These are phyloP conservation scores for Papiliotrema laurentii DNA, from an alignment of 1,284 basidiomycete species.

Conservation along the genomic window DNA sequence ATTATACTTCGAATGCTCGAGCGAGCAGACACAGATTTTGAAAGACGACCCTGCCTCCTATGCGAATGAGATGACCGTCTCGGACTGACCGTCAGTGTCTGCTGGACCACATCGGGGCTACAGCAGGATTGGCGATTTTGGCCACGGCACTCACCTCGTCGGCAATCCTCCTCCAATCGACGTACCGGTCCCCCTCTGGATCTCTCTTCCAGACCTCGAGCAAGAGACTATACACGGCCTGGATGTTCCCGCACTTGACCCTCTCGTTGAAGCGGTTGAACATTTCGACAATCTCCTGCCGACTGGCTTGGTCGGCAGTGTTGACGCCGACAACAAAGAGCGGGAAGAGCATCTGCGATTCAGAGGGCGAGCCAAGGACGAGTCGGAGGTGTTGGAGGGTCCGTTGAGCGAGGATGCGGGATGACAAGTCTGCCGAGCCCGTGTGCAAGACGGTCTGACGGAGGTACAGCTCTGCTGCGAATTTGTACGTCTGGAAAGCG, in stretches of 20 bases:
- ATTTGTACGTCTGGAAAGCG: constrained; percentile 31
- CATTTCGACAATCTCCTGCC: constrained; percentile 18
- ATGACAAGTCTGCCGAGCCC: constrained; percentile 20
- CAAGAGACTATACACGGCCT: constrained; percentile 21
- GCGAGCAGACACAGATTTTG: no score
- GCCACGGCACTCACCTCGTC: constrained; percentile 13
- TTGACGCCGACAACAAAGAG: constrained; percentile 34
- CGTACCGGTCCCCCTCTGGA: constrained; percentile 20
- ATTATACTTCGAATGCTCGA: no score
- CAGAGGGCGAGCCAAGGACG: constrained; percentile 30
- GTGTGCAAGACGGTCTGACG: constrained; percentile 25
- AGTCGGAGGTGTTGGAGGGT: constrained; percentile 23
- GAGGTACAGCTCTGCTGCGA: constrained; percentile 31
- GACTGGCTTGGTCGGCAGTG: constrained; percentile 16
- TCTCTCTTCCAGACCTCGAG: constrained; percentile 31
- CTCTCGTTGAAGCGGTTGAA: constrained; percentile 26
- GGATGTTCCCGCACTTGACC: constrained; percentile 24
- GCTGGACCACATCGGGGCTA: background rate
- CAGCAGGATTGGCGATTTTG: no score
- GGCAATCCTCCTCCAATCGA: constrained; percentile 23
- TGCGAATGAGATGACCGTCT: constrained; percentile 2
- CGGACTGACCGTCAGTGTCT: background rate
- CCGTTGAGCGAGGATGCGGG: constrained; percentile 25
- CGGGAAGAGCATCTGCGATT: constrained; percentile 34
- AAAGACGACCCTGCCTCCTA: no score